These are phyloP conservation scores for Solanum sejunctum DNA, from an alignment of 257 asterid genomes.

Conservation along the genomic window DNA sequence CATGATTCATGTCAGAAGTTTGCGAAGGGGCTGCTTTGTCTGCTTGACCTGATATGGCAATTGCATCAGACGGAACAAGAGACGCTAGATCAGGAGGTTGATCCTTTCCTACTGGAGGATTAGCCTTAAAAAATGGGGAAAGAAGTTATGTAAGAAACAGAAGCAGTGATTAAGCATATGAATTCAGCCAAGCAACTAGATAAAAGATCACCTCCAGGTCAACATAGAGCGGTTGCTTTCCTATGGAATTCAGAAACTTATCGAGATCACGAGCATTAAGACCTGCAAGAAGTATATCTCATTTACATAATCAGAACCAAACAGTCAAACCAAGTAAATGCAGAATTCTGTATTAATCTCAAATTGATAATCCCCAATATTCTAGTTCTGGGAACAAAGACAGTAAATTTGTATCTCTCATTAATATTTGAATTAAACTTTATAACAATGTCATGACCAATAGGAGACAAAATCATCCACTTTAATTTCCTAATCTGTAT, in stretches of 20 bases:
- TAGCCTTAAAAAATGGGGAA: constrained; percentile 35
- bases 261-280: constrained; percentile 58
- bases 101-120: constrained; percentile 85
- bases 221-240: constrained; percentile 55
- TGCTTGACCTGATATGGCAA: constrained; percentile 21
- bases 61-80: constrained; percentile 70
- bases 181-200: neutral
- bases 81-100: constrained; percentile 91
- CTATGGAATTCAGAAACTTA: constrained; percentile 73
- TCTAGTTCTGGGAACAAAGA: neutral
- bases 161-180: neutral
- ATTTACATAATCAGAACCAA: neutral
- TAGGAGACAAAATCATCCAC: neutral
- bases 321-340: neutral
- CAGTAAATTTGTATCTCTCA: neutral
- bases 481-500: neutral
- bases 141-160: neutral
- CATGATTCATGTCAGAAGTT: constrained; percentile 20
- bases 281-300: constrained; percentile 36
- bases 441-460: neutral
- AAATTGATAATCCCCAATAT: neutral
- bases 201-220: constrained; percentile 72
- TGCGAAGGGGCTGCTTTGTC: constrained; percentile 23
- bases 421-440: neutral
- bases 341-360: neutral